A percentile compares a stretch with the other conserved stretches of the same genome.
Conservation (phyloP, 768 basidiomycete species). For the Agaricus sinodeliciosus region DNA sequence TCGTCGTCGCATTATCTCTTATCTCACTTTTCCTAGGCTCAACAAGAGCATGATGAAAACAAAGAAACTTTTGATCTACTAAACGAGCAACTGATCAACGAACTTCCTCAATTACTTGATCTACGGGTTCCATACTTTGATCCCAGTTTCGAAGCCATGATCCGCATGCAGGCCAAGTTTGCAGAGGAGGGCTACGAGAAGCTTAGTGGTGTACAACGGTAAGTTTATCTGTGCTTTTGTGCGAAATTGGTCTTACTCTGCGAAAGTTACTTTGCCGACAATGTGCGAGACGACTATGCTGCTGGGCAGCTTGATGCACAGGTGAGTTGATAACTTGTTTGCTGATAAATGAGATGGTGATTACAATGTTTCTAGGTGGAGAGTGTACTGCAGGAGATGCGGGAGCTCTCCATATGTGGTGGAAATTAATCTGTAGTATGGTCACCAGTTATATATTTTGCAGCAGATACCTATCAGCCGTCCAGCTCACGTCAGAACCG, state of each 20-base stretch:
- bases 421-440: conserved; percentile 31
- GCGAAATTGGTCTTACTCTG: not conserved
- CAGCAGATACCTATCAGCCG: too few species aligned
- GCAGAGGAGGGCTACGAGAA: conserved; percentile 99
- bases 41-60: conserved; percentile 93
- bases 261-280: conserved; percentile 79
- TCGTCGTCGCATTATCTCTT: not conserved
- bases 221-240: conserved; percentile 12
- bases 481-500: too few species aligned
- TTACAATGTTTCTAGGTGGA: conserved; percentile 58
- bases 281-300: conserved; percentile 93
- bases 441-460: not conserved
- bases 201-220: conserved; percentile 90
- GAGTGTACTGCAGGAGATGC: conserved; percentile 94
- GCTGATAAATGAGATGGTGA: not conserved
- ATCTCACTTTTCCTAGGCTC: conserved; percentile 48
- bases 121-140: conserved; percentile 97
- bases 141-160: conserved; percentile 98
- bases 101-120: conserved; percentile 89
- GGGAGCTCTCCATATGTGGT: conserved; percentile 90
- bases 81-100: conserved; percentile 86
- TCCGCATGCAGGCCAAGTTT: conserved; percentile 94
- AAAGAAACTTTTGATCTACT: conserved; percentile 92
- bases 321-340: conserved; percentile 31
- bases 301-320: conserved; percentile 94